Evolutionary conservation across 495 filamentous ascomycete species (phyloP), one percentile per base, ranked within the genome.

Genomic region (Lichenothelia convexa): DNA sequence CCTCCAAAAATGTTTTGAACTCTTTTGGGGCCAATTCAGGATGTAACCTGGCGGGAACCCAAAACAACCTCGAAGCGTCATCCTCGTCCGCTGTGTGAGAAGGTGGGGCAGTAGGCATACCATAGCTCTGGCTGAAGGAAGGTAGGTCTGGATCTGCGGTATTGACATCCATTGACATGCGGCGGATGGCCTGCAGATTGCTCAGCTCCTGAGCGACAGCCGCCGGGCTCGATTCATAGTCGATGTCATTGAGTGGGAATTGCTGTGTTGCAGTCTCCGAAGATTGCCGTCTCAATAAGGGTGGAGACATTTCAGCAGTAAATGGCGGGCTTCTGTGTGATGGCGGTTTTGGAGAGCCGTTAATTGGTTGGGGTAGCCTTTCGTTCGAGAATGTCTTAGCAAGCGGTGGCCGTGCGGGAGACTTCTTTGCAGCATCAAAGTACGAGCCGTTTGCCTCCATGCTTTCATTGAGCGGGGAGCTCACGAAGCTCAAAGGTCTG

Each of bases 131-230:
- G 38, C 71, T 72, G 57, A 89, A 93, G 9, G 78, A 76, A 21
- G 91, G 83, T 36, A 99, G 64, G 55, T 99, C 89, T 3, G 89
- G 89, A 53, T 99, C 89, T n/a, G 78, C 71, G 27, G 77, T 80
- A 36, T 80, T 79, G 11, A 92, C 89, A 56, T 94, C 86, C 91
- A 99, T 95, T 12, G 89, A 95, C 81, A 99, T 87, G 39, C 89
- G 77, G 42, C 89, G 75, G 40, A 99, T 71, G 9, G 91, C 89
- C 48, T 93, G 86, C 35, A 99, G 58, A 51, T 95, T 99, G 56
- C 77, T 92, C 31, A 95, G 60, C 60, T 99, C 89, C 52, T 95
- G 84, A 21, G 82, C 84, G 13, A 99, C 83, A 40, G 86, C 87
- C 33, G 78, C 82, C 9, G 91, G 79, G 47, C 87, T 74, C 11